These are phyloP conservation scores for Aspergillus taichungensis DNA, from an alignment of 495 filamentous ascomycete genomes.

Conservation along the genomic window DNA sequence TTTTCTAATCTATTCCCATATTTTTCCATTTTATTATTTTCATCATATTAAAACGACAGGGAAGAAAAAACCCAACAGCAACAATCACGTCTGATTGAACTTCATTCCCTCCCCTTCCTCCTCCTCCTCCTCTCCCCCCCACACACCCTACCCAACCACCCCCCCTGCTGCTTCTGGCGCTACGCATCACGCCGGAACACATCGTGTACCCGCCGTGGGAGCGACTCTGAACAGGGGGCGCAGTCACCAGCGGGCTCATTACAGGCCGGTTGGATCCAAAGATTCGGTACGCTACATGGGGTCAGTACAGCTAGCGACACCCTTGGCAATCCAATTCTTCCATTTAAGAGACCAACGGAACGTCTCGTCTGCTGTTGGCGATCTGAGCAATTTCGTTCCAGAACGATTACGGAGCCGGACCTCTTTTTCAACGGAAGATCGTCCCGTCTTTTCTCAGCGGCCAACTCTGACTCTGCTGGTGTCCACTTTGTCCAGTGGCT, in stretches of 20 bases:
- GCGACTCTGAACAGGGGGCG: conserved; percentile 13
- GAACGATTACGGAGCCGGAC: too few species aligned
- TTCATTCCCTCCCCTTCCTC: conserved; percentile 5
- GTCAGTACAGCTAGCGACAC: conserved; percentile 14
- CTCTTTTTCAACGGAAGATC: too few species aligned
- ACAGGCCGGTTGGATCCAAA: conserved; percentile 13
- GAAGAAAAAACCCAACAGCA: background rate
- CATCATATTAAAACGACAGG: background rate
- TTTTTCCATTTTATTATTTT: conserved; percentile 2
- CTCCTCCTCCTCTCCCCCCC: conserved; percentile 1
- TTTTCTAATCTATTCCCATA: conserved; percentile 9
- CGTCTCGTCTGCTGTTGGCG: conserved; percentile 13
- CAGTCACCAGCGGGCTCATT: conserved; percentile 12
- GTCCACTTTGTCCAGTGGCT: background rate
- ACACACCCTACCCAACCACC: conserved; percentile 1
- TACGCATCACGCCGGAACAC: conserved; percentile 9
- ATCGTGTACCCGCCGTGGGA: conserved; percentile 13
- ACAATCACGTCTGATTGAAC: background rate
- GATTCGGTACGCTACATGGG: conserved; percentile 20
- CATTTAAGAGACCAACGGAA: conserved; percentile 15
- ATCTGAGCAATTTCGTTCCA: background rate
- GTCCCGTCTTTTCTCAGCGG: too few species aligned
- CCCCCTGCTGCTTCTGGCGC: conserved; percentile 11
- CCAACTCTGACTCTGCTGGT: too few species aligned
- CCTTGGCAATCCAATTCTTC: conserved; percentile 9